A percentile compares a stretch with the other conserved stretches of the same genome.
Conservation (phyloP, 352 stramenopile genomes). For the Globisporangium perplexum region DNA sequence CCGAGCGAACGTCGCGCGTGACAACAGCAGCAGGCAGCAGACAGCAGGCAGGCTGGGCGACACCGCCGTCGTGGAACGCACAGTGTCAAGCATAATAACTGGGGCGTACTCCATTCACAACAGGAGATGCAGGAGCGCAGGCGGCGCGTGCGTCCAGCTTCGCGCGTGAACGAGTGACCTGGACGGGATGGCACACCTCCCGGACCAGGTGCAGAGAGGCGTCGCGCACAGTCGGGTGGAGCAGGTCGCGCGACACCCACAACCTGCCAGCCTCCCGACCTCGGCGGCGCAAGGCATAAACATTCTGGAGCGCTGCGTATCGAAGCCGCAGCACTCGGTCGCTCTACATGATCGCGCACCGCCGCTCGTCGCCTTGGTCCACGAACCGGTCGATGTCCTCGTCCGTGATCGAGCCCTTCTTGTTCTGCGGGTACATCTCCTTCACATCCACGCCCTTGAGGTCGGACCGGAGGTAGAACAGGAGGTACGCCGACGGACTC, state of each 20-base stretch:
- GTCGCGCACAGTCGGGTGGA: not conserved
- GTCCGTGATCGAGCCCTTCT: conserved; percentile 81
- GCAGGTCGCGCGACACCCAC: not conserved
- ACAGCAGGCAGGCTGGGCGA: too few species aligned
- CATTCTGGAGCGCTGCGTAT: conserved; percentile 3
- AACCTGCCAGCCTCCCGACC: not conserved
- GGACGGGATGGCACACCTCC: not conserved
- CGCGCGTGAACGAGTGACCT: conserved; percentile 1
- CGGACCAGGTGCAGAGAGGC: not conserved
- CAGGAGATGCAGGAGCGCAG: not conserved
- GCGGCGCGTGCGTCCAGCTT: not conserved
- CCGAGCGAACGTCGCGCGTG: too few species aligned
- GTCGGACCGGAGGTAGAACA: conserved; percentile 91
- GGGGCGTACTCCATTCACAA: conserved; percentile 2
- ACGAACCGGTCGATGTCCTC: conserved; percentile 88
- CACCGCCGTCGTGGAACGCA: too few species aligned
- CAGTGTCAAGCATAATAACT: too few species aligned
- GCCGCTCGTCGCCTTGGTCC: conserved; percentile 72
- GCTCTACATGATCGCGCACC: conserved; percentile 80
- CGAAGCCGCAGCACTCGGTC: conserved; percentile 1
- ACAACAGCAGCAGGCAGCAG: too few species aligned
- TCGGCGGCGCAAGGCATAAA: not conserved
- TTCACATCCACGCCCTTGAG: conserved; percentile 79
- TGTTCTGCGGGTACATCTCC: conserved; percentile 84
- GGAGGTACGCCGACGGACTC: conserved; percentile 83